Base-by-base conservation (phyloP, 1,284 basidiomycete genomes). In the Cystobasidium slooffiae region DNA sequence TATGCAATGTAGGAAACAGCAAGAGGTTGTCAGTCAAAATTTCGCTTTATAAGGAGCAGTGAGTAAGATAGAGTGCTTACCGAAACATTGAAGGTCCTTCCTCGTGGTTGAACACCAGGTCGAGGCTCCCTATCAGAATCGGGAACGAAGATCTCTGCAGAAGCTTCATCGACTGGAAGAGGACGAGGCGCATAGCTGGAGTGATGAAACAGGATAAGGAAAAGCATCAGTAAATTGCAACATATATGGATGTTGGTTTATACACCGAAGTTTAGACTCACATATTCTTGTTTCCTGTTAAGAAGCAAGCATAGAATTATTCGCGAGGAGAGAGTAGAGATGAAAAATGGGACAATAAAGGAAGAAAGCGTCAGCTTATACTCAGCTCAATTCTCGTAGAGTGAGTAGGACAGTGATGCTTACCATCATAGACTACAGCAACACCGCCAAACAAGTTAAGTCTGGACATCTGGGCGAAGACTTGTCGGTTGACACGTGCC, bases 361-460 rank as follows among this genome's bases (percentile, higher is more conserved):
- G n/a, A n/a, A n/a, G n/a, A n/a, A n/a, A n/a, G n/a, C n/a, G n/a
- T n/a, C n/a, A n/a, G n/a, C n/a, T n/a, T n/a, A n/a, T n/a, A n/a
- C n/a, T n/a, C n/a, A n/a, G n/a, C n/a, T n/a, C n/a, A n/a, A n/a
- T n/a, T n/a, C n/a, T 10, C 18, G 22, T 14, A 3, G 59, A 39
- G 37, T 16, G 39, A 39, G 55, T 20, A 39, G 3, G 4, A 16
- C 10, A 70, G 61, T 3, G 37, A 20, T 0, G 44, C 70, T 43
- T 24, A 73, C 70, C 70, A 66, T 73, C 70, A 37, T 73, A 73
- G 14, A 73, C 70, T 16, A 53, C 70, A 55, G 70, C 62, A 22
- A 73, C 43, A 44, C 46, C 41, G 18, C 70, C 70, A 10, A 55
- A 73, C 41, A 73, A 39, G 49, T 62, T 62, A 8, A 51, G 20